phyloP scores from a whole-genome alignment of 495 filamentous ascomycete species.

The Geoglossum glabrum region DNA sequence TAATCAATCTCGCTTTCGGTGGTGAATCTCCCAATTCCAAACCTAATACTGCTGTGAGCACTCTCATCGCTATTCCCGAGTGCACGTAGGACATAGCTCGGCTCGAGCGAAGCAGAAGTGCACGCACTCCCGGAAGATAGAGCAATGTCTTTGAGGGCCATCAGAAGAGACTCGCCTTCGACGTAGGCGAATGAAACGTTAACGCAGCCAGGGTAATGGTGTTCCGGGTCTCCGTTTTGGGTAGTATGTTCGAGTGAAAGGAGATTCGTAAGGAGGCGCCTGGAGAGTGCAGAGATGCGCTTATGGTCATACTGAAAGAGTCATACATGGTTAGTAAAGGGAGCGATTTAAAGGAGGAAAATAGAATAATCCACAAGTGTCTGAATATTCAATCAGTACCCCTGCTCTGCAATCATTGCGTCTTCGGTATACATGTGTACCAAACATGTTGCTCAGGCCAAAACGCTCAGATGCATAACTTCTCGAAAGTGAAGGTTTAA shows the following conservation, averaged over 20 bases:
- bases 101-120: conserved; percentile 89
- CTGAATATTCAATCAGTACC: conserved; percentile 24
- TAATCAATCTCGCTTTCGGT: conserved; percentile 93
- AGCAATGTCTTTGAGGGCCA: conserved; percentile 96
- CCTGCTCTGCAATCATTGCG: conserved; percentile 33
- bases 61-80: conserved; percentile 91
- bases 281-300: conserved; percentile 60
- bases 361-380: background rate
- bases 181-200: conserved; percentile 98
- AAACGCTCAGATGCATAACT: conserved; percentile 41
- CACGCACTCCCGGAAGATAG: conserved; percentile 93
- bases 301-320: conserved; percentile 64
- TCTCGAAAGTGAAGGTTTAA: conserved; percentile 40
- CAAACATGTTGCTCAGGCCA: conserved; percentile 24
- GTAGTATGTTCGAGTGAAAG: conserved; percentile 76
- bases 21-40: conserved; percentile 93
- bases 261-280: conserved; percentile 61
- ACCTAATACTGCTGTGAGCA: conserved; percentile 92
- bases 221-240: conserved; percentile 67
- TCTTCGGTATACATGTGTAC: conserved; percentile 19
- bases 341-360: background rate
- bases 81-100: conserved; percentile 84
- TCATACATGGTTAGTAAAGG: background rate
- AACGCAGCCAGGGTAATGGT: conserved; percentile 89
- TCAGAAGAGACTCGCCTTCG: conserved; percentile 90